Conservation (phyloP, 1,139 yeast genomes). For the Suhomyces yuchorum region DNA sequence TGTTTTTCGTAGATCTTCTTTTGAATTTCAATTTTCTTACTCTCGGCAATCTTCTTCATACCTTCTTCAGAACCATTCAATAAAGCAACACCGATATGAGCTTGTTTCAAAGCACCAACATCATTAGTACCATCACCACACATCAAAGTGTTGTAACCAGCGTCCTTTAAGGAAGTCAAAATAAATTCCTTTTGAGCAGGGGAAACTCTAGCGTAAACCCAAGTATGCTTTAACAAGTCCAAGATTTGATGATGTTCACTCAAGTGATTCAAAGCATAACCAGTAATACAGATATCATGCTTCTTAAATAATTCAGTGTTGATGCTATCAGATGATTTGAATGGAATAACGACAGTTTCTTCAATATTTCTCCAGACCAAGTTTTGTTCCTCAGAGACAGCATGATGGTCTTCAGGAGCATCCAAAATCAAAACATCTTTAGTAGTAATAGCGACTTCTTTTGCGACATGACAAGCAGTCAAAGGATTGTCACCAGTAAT, state of each 20-base stretch:
- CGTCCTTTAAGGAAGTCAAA: constrained; percentile 76
- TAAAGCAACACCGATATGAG: constrained; percentile 96
- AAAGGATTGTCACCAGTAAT: constrained; percentile 98
- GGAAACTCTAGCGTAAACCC: constrained; percentile 98
- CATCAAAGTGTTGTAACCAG: constrained; percentile 94
- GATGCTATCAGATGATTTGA: constrained; percentile 60
- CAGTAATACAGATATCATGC: constrained; percentile 90
- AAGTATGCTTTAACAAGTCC: constrained; percentile 79
- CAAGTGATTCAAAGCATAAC: constrained; percentile 78
- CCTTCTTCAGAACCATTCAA: constrained; percentile 97
- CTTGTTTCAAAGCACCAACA: constrained; percentile 98
- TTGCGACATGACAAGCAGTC: constrained; percentile 97
- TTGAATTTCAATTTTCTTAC: constrained; percentile 65
- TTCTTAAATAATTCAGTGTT: constrained; percentile 60
- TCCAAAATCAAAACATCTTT: constrained; percentile 83
- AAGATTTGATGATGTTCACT: constrained; percentile 65
- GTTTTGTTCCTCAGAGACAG: constrained; percentile 52
- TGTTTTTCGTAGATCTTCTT: constrained; percentile 82
- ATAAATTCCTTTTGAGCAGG: constrained; percentile 94
- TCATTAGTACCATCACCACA: constrained; percentile 99
- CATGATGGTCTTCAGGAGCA: constrained; percentile 70
- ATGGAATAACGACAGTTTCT: constrained; percentile 73
- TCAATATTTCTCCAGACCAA: constrained; percentile 86
- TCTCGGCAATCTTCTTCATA: constrained; percentile 85
- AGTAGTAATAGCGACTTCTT: constrained; percentile 85